Evolutionary conservation across 306 rosid species (phyloP).

Genomic region (Malus asiatica): DNA sequence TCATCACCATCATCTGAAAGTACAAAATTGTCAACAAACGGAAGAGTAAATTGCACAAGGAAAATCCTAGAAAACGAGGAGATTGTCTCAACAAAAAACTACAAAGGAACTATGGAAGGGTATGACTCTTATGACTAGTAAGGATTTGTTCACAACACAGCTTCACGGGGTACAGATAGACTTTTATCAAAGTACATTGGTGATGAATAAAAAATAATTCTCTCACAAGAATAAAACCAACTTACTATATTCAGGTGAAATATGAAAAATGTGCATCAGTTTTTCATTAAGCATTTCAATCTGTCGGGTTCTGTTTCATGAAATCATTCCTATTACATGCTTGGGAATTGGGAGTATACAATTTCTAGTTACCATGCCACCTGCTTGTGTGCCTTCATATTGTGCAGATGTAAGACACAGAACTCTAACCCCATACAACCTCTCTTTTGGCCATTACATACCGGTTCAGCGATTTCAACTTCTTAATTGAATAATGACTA

Average conservation of each 20-base stretch:
- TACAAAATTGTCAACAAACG: conserved; percentile 6
- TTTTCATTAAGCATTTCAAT: neutral
- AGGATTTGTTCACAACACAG: neutral
- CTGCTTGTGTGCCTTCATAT: neutral
- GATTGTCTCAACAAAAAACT: neutral
- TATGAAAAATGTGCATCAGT: neutral
- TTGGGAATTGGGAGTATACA: neutral
- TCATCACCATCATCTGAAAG: conserved; percentile 69
- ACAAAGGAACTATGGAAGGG: neutral
- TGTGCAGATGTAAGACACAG: neutral
- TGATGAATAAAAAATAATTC: neutral
- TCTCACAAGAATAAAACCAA: neutral
- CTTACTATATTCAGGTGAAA: neutral
- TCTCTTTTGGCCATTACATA: neutral
- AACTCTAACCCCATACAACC: neutral
- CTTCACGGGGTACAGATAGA: neutral
- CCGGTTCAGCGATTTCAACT: neutral
- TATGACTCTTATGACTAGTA: neutral
- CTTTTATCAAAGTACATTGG: neutral
- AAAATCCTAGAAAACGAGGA: neutral
- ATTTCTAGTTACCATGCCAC: neutral
- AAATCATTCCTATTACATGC: neutral
- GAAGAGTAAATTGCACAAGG: neutral
- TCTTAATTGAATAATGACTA: neutral
- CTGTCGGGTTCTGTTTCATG: neutral